phyloP scores from a whole-genome alignment of 805 yeast species.

The Ogataea corticis region DNA sequence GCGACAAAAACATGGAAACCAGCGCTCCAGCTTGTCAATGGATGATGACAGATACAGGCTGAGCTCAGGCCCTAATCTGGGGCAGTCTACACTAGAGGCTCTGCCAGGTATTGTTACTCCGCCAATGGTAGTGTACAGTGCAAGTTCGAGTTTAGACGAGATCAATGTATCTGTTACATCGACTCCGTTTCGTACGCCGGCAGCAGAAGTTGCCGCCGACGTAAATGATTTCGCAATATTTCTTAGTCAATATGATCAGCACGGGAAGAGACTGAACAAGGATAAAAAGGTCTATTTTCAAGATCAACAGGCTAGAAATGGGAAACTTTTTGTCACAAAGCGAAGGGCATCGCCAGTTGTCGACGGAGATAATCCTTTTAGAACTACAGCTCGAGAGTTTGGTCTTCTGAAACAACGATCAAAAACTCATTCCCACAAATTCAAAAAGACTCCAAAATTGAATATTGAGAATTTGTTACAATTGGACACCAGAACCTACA shows the following conservation, averaged over 20 bases:
- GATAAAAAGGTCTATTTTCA: slow-evolving; percentile 17
- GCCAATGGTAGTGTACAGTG: slow-evolving; percentile 16
- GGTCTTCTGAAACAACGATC: not conserved
- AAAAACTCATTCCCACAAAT: not conserved
- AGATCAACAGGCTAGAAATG: slow-evolving; percentile 6
- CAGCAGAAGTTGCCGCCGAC: not conserved
- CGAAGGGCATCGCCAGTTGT: not conserved
- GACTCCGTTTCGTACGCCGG: slow-evolving; percentile 17
- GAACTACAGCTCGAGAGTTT: not conserved
- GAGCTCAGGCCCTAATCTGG: slow-evolving; percentile 7
- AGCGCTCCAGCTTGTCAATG: slow-evolving; percentile 6
- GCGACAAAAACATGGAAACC: not conserved
- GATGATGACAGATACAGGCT: slow-evolving; percentile 1
- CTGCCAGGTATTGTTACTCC: slow-evolving; percentile 26
- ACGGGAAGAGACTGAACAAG: not conserved
- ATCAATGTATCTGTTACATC: slow-evolving; percentile 19
- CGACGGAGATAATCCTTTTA: not conserved
- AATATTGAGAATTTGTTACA: slow-evolving; percentile 5
- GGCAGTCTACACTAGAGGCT: slow-evolving; percentile 19
- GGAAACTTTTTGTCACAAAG: slow-evolving; percentile 6
- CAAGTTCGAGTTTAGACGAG: slow-evolving; percentile 17
- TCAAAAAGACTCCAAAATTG: slow-evolving; percentile 1
- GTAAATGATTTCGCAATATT: slow-evolving; percentile 9
- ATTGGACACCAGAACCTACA: slow-evolving; percentile 1
- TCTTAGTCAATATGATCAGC: slow-evolving; percentile 7